Conservation (phyloP, 1,284 basidiomycete species). For the Baeospora myosura region DNA sequence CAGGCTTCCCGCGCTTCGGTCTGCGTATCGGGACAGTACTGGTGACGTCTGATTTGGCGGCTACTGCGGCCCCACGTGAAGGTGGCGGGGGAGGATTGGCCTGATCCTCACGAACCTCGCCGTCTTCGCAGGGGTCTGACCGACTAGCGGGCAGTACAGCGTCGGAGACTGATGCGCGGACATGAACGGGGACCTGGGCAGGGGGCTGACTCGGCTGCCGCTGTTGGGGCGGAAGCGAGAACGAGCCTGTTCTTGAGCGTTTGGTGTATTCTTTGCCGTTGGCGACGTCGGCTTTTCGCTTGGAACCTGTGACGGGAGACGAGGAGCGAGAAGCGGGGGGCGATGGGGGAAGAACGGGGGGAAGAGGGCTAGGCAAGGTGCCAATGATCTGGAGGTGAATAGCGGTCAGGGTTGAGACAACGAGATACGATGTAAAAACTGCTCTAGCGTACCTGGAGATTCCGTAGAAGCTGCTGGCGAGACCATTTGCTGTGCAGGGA, state of each 20-base stretch:
- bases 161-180: conserved; percentile 20
- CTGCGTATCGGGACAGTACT: conserved; percentile 55
- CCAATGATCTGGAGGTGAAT: conserved; percentile 46
- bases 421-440: conserved; percentile 8
- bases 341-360: conserved; percentile 58
- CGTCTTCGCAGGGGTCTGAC: conserved; percentile 50
- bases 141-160: conserved; percentile 25
- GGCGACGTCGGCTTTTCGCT: conserved; percentile 54
- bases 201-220: conserved; percentile 19
- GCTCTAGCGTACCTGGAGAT: conserved; percentile 48
- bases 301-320: conserved; percentile 48
- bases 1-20: conserved; percentile 47
- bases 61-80: conserved; percentile 21
- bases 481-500: conserved; percentile 41
- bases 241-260: conserved; percentile 42
- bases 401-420: conserved; percentile 12
- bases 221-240: conserved; percentile 20
- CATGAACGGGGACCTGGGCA: conserved; percentile 14
- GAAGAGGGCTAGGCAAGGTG: conserved; percentile 44
- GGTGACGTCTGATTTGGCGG: conserved; percentile 25
- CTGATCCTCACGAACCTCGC: conserved; percentile 43
- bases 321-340: conserved; percentile 57
- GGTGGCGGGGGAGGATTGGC: conserved; percentile 14
- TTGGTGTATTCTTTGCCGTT: conserved; percentile 43
- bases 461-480: conserved; percentile 53